Evolutionary conservation across 345 rosid species (phyloP).

Genomic region (Sonneratia caseolaris): DNA sequence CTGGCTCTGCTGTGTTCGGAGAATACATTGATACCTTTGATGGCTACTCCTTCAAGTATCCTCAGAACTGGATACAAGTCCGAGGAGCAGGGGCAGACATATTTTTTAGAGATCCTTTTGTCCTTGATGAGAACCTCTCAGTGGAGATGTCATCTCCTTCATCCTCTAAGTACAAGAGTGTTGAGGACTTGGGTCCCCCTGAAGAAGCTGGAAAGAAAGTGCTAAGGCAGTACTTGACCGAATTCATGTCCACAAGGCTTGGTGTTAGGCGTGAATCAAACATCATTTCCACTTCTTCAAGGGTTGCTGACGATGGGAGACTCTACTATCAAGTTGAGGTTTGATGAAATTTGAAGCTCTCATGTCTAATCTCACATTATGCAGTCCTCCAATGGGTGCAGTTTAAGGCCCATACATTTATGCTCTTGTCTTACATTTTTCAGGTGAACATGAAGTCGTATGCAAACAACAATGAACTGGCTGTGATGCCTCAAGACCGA

Average conservation of each 20-base stretch:
- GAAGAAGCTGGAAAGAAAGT: conserved; percentile 77
- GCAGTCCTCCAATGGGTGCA: neutral
- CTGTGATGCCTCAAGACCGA: conserved; percentile 87
- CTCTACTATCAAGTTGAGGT: conserved; percentile 92
- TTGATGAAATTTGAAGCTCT: neutral
- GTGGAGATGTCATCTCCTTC: conserved; percentile 96
- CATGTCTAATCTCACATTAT: neutral
- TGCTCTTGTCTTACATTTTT: neutral
- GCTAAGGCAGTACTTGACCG: conserved; percentile 76
- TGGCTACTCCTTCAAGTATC: conserved; percentile 85
- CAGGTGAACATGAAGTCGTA: conserved; percentile 90
- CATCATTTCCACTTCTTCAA: conserved; percentile 58
- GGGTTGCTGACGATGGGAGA: conserved; percentile 85
- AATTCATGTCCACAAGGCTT: conserved; percentile 95
- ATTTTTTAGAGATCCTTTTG: conserved; percentile 81
- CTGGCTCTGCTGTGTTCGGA: conserved; percentile 35
- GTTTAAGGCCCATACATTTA: neutral
- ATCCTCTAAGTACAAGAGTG: conserved; percentile 63
- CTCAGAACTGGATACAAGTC: conserved; percentile 82
- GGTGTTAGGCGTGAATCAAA: conserved; percentile 71
- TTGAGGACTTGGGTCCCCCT: conserved; percentile 82
- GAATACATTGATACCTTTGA: conserved; percentile 85
- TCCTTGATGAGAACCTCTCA: conserved; percentile 75
- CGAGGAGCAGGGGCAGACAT: conserved; percentile 92
- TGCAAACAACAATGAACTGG: conserved; percentile 84